Conservation (phyloP, 805 yeast genomes). For the Isabelozyma pseudorhagii region DNA sequence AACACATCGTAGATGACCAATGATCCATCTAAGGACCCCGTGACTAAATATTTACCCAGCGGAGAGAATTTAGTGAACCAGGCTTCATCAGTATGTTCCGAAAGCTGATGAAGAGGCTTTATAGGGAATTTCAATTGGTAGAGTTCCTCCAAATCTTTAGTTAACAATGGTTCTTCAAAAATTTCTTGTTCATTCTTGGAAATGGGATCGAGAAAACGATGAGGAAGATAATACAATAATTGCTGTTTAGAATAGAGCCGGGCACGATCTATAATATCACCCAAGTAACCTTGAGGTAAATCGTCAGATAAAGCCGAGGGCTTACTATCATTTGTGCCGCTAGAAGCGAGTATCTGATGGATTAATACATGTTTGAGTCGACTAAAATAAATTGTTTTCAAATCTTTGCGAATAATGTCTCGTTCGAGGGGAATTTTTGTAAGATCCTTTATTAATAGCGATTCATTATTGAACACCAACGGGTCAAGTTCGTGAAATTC, state of each 20-base stretch:
- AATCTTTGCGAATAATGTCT: neutral
- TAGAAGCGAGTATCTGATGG: neutral
- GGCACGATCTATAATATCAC: slow-evolving; percentile 19
- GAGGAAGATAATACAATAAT: slow-evolving; percentile 26
- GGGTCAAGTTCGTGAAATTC: slow-evolving; percentile 4
- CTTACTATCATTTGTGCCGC: too few relatives aligned
- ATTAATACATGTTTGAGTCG: neutral
- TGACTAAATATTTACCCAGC: slow-evolving; percentile 70
- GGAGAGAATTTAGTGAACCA: slow-evolving; percentile 83
- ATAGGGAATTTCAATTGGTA: slow-evolving; percentile 43
- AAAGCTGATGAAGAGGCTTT: slow-evolving; percentile 42
- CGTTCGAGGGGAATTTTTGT: neutral
- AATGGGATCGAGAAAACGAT: slow-evolving; percentile 12
- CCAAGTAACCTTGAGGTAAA: slow-evolving; percentile 20
- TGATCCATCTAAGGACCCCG: slow-evolving; percentile 67
- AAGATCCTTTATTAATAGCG: slow-evolving; percentile 7
- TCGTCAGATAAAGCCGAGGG: neutral
- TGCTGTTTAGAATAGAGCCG: slow-evolving; percentile 17
- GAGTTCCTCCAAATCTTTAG: neutral
- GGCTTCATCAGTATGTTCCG: slow-evolving; percentile 66
- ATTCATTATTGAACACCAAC: slow-evolving; percentile 6
- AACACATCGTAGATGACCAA: slow-evolving; percentile 64
- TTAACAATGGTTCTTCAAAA: slow-evolving; percentile 3
- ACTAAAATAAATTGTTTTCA: neutral
- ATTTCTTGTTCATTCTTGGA: slow-evolving; percentile 11